These are phyloP conservation scores for Thielaviopsis euricoi DNA, from an alignment of 2,329 filamentous ascomycete species.

Conservation along the genomic window DNA sequence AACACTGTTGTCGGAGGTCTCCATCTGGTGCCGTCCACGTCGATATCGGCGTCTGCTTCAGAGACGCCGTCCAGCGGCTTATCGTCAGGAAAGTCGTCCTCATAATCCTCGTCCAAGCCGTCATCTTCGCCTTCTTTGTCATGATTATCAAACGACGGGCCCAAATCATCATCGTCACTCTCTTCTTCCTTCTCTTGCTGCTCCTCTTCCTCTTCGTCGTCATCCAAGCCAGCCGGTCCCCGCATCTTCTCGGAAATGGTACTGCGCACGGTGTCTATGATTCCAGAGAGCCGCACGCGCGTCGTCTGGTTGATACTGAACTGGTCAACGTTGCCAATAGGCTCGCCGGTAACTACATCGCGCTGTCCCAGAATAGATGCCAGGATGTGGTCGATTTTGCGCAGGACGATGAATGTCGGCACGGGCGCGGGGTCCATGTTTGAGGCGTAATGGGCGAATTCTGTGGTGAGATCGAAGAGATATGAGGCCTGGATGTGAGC, in stretches of 20 bases:
- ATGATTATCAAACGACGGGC: conserved; percentile 21
- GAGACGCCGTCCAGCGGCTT: conserved; percentile 10
- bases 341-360: conserved; percentile 47
- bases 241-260: conserved; percentile 31
- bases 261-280: conserved; percentile 61
- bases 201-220: background rate
- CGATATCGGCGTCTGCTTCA: background rate
- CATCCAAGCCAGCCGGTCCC: background rate
- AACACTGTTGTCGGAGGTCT: conserved; percentile 15
- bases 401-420: conserved; percentile 53
- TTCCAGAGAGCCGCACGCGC: conserved; percentile 71
- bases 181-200: background rate
- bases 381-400: conserved; percentile 73
- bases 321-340: conserved; percentile 54
- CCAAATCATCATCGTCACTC: conserved; percentile 4
- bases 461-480: conserved; percentile 53
- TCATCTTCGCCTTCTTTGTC: conserved; percentile 28
- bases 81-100: conserved; percentile 19
- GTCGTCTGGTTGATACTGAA: conserved; percentile 54
- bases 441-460: conserved; percentile 56
- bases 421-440: conserved; percentile 29
- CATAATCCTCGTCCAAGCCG: too few relatives aligned
- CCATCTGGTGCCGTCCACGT: conserved; percentile 8
- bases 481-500: background rate
- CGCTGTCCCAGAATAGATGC: conserved; percentile 53